Percentiles rank a stretch among this genome's conserved stretches.
Conservation (phyloP, 2,329 filamentous ascomycete genomes). For the Aspergillus pseudoviridinutans region DNA sequence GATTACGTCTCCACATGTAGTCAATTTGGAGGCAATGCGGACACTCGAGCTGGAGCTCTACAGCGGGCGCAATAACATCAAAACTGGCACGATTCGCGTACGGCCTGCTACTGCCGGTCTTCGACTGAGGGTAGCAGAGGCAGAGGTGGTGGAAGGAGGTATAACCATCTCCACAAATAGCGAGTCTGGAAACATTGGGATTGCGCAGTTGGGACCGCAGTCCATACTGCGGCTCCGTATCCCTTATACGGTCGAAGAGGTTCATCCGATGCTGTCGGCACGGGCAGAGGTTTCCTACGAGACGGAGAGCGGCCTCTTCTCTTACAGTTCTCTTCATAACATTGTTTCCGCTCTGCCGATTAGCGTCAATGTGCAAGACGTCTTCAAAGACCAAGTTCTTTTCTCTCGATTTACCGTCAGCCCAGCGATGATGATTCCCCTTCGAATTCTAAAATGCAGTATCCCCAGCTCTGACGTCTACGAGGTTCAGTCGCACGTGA, state of each 20-base stretch:
- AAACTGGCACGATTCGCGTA: constrained; percentile 48
- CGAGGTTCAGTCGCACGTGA: constrained; percentile 50
- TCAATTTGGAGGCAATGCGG: constrained; percentile 76
- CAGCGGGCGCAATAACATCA: constrained; percentile 69
- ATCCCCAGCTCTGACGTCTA: constrained; percentile 66
- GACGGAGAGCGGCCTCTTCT: constrained; percentile 62
- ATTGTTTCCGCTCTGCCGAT: constrained; percentile 74
- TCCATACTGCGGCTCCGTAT: constrained; percentile 51
- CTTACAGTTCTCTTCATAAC: constrained; percentile 58
- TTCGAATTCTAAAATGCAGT: constrained; percentile 68
- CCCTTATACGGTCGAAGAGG: constrained; percentile 80
- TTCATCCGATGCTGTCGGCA: constrained; percentile 65
- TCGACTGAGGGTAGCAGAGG: constrained; percentile 52
- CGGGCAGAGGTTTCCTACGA: constrained; percentile 73
- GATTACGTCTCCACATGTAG: constrained; percentile 62
- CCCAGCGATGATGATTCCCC: constrained; percentile 68
- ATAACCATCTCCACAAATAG: constrained; percentile 40
- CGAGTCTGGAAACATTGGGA: constrained; percentile 45
- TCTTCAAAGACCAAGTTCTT: constrained; percentile 77
- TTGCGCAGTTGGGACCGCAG: constrained; percentile 29
- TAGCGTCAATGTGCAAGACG: constrained; percentile 93
- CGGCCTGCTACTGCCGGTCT: constrained; percentile 59
- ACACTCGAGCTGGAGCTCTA: constrained; percentile 69
- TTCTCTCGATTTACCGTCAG: constrained; percentile 91
- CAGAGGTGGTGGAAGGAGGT: constrained; percentile 40